Conservation (phyloP, 2,329 filamentous ascomycete genomes). For the Rhexocercosporidium sp. region DNA sequence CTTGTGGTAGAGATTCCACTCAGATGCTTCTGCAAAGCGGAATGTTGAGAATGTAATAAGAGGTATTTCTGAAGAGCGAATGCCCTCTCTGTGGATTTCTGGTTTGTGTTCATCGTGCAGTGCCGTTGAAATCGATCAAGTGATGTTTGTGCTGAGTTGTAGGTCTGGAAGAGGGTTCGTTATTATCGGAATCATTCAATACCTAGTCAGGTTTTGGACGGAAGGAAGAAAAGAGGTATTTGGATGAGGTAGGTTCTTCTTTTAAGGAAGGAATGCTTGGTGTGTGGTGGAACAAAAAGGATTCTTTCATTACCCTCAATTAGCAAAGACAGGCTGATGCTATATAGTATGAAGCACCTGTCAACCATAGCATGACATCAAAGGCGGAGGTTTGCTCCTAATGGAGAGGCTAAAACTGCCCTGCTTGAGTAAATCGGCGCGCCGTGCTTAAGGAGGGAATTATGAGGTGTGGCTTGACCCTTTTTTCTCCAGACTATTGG, state of each 20-base stretch:
- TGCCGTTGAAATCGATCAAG: conserved; percentile 1
- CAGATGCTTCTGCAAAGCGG: conserved; percentile 43
- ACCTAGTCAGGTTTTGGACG: too few species aligned
- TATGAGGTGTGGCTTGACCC: not conserved
- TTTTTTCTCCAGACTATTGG: not conserved
- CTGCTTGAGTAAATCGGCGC: not conserved
- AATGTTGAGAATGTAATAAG: conserved; percentile 43
- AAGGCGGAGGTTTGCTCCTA: not conserved
- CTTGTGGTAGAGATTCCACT: conserved; percentile 30
- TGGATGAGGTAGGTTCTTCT: not conserved
- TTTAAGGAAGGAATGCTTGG: conserved; percentile 8
- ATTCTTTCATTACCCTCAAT: not conserved
- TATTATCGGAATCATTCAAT: conserved; percentile 8
- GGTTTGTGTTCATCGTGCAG: conserved; percentile 26
- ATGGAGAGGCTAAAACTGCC: not conserved
- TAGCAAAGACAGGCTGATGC: not conserved
- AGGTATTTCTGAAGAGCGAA: conserved; percentile 45
- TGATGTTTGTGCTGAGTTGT: not conserved
- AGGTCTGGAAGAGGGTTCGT: not conserved
- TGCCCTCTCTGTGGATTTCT: conserved; percentile 38
- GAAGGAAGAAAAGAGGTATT: not conserved
- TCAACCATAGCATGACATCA: conserved; percentile 5
- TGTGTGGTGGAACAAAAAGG: not conserved
- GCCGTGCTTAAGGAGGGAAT: not conserved
- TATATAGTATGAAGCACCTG: not conserved